Evolutionary conservation across 345 rosid genomes (phyloP).

Genomic region (Moricandia arvensis): DNA sequence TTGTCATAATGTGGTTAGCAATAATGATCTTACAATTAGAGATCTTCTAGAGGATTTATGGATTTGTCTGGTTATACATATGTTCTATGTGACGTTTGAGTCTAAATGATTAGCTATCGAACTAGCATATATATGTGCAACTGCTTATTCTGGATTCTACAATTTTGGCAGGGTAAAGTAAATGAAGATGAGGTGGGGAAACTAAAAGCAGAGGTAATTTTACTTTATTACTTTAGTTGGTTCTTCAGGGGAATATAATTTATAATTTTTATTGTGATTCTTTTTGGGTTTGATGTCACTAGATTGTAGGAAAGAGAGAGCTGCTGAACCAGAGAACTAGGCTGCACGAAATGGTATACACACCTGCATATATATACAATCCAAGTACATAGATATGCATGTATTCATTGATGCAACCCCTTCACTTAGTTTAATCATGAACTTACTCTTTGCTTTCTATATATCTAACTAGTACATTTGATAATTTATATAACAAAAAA

Average conservation of each 20-base stretch:
- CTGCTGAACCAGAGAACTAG: conserved; percentile 16
- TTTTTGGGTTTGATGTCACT: neutral
- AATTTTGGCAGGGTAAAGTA: conserved; percentile 46
- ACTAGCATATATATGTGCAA: neutral
- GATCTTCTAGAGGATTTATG: neutral
- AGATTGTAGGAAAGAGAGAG: conserved; percentile 15
- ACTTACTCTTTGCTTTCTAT: neutral
- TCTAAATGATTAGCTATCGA: neutral
- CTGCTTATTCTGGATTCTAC: neutral
- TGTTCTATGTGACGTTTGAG: neutral
- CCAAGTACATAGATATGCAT: neutral
- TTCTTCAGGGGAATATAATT: neutral
- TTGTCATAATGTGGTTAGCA: neutral
- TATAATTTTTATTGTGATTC: neutral
- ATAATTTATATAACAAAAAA: neutral
- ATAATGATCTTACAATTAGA: neutral
- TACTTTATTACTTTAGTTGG: neutral
- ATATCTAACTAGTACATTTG: neutral
- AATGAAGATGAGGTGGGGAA: conserved; percentile 42
- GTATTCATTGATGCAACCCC: neutral
- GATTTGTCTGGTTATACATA: neutral
- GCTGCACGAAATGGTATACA: conserved; percentile 22
- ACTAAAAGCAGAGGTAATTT: conserved; percentile 47
- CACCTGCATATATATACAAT: neutral
- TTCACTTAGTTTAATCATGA: neutral